phyloP scores from a whole-genome alignment of 129 eudicot genomes.

The Artemisia tridentata region DNA sequence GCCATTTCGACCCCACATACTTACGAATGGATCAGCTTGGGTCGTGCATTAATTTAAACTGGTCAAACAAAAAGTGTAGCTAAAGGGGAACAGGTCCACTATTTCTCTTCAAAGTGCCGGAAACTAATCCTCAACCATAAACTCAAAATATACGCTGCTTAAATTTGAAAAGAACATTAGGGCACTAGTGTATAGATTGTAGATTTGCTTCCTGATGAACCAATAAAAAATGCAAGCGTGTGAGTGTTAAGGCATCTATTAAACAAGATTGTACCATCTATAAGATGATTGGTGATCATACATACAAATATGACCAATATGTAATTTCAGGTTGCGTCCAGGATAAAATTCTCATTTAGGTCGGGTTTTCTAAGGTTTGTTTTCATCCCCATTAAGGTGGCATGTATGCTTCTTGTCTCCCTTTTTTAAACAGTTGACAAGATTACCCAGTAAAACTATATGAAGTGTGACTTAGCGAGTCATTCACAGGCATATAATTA shows the following conservation, averaged over 20 bases:
- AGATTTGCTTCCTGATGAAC: too few species aligned
- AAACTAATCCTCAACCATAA: neutral
- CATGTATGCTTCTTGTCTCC: neutral
- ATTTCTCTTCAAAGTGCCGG: conserved; percentile 7
- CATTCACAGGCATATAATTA: conserved; percentile 11
- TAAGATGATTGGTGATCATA: too few species aligned
- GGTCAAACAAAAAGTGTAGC: neutral
- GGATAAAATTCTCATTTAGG: too few species aligned
- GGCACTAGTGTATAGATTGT: neutral
- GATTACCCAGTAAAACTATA: conserved; percentile 9
- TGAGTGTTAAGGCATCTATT: too few species aligned
- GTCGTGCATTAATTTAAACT: neutral
- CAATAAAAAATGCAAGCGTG: too few species aligned
- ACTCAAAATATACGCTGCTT: neutral
- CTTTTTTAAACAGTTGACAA: neutral
- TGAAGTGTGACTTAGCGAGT: neutral
- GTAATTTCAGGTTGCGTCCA: too few species aligned
- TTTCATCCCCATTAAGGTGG: neutral
- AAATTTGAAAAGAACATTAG: neutral
- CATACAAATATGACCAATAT: too few species aligned
- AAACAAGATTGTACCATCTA: too few species aligned
- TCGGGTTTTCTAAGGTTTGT: too few species aligned
- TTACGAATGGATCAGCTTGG: neutral
- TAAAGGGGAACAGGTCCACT: neutral
- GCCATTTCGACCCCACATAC: neutral